Percentiles rank a stretch among this genome's conserved stretches.
Conservation (phyloP, 129 eudicot genomes). For the Pseudognaphalium luteoalbum region DNA sequence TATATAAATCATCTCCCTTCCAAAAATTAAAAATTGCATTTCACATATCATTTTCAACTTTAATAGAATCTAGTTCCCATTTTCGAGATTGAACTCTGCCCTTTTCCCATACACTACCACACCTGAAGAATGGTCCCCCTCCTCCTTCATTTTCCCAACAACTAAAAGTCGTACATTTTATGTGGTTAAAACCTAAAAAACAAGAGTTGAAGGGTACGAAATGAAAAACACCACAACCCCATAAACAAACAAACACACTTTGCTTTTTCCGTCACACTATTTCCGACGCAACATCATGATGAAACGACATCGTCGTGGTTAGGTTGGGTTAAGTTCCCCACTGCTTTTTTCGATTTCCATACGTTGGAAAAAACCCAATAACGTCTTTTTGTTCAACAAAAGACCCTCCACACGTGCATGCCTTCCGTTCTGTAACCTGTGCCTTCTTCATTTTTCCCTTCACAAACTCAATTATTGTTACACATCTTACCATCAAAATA, state of each 20-base stretch:
- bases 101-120: slow-evolving; percentile 5
- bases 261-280: slow-evolving; percentile 17
- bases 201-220: slow-evolving; percentile 25
- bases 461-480: not conserved
- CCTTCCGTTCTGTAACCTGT: slow-evolving; percentile 27
- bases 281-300: slow-evolving; percentile 27
- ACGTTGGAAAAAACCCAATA: slow-evolving; percentile 34
- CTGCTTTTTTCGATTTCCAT: slow-evolving; percentile 34
- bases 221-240: slow-evolving; percentile 27
- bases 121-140: slow-evolving; percentile 33
- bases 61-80: not conserved
- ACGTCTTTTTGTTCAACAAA: slow-evolving; percentile 36
- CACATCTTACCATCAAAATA: not conserved
- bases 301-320: slow-evolving; percentile 32
- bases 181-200: slow-evolving; percentile 8
- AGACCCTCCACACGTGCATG: slow-evolving; percentile 52
- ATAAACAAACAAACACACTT: not conserved
- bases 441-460: slow-evolving; percentile 20
- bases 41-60: not conserved
- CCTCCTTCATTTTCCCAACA: slow-evolving; percentile 8
- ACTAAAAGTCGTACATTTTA: slow-evolving; percentile 5
- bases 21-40: not conserved
- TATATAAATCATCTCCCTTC: too few species aligned
- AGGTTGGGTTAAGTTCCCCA: slow-evolving; percentile 8
- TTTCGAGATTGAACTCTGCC: slow-evolving; percentile 10